phyloP scores from a whole-genome alignment of 352 stramenopile species.

The Phytopythium helicoides region DNA sequence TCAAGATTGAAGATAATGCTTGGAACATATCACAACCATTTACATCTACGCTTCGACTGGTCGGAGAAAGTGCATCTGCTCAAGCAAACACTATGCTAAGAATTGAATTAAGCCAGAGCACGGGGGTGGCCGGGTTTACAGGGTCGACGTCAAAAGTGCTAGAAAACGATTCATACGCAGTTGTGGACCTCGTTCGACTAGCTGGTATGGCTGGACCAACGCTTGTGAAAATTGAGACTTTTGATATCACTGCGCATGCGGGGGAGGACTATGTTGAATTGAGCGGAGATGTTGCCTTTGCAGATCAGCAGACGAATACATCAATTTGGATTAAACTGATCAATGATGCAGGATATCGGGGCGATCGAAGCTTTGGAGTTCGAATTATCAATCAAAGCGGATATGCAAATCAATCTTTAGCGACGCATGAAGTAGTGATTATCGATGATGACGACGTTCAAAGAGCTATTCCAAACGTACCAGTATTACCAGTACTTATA shows the following conservation, averaged over 20 bases:
- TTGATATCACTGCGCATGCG: conserved; percentile 30
- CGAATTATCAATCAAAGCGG: conserved; percentile 18
- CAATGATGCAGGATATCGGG: conserved; percentile 40
- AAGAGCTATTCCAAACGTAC: conserved; percentile 19
- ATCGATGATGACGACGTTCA: conserved; percentile 44
- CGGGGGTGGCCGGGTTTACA: conserved; percentile 37
- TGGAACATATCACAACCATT: conserved; percentile 18
- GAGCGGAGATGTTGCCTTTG: conserved; percentile 19
- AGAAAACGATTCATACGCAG: conserved; percentile 35
- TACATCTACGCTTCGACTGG: conserved; percentile 15
- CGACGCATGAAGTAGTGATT: conserved; percentile 32
- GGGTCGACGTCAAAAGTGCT: conserved; percentile 14
- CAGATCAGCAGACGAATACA: conserved; percentile 28
- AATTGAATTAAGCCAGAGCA: conserved; percentile 18
- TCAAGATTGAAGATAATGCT: conserved; percentile 39
- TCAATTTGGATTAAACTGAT: conserved; percentile 43
- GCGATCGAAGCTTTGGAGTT: conserved; percentile 35
- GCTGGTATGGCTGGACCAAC: conserved; percentile 45
- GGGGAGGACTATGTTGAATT: conserved; percentile 35
- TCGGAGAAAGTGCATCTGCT: conserved; percentile 12
- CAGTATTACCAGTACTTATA: conserved; percentile 7
- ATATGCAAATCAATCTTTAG: conserved; percentile 7
- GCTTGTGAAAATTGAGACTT: conserved; percentile 41
- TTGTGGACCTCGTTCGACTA: conserved; percentile 41
- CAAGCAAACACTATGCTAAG: conserved; percentile 28